Percentiles rank a stretch among this genome's conserved stretches.
Evolutionary conservation across 208 protist genomes (phyloP).

Genomic region (Trypanosoma grayi): DNA sequence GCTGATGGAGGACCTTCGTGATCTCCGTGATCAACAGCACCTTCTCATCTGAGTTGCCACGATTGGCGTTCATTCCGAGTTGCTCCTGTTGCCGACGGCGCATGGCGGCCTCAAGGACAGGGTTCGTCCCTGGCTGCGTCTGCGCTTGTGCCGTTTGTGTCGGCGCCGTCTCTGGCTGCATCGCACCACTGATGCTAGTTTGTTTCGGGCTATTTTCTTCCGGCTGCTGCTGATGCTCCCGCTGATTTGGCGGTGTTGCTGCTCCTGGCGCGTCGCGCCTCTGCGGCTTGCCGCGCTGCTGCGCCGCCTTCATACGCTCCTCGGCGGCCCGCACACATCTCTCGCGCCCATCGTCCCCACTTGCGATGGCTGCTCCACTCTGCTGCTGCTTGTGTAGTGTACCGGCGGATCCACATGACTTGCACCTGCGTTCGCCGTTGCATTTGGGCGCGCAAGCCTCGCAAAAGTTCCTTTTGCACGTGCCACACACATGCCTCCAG

Average conservation of each 20-base stretch:
- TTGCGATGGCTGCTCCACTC: constrained; percentile 3
- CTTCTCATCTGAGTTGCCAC: constrained; percentile 47
- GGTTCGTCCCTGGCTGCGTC: constrained; percentile 29
- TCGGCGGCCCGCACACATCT: constrained; percentile 37
- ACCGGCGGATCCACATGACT: constrained; percentile 19
- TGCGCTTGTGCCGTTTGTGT: background rate
- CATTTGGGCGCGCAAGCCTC: constrained; percentile 55
- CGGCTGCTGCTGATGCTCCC: background rate
- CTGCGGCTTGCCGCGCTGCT: constrained; percentile 24
- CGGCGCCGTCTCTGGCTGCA: background rate
- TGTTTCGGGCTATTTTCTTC: too few relatives aligned
- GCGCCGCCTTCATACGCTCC: constrained; percentile 34
- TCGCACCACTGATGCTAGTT: too few relatives aligned
- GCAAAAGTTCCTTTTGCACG: constrained; percentile 54
- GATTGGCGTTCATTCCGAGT: background rate
- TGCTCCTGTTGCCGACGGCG: constrained; percentile 57
- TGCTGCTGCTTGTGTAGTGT: background rate
- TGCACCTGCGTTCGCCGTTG: constrained; percentile 10
- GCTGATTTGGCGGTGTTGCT: background rate
- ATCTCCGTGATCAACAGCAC: constrained; percentile 57
- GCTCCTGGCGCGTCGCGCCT: background rate
- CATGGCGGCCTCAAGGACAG: constrained; percentile 72
- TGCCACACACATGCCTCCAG: constrained; percentile 49
- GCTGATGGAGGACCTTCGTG: constrained; percentile 34
- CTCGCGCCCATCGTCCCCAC: constrained; percentile 31